Base-by-base conservation (phyloP, 2,329 filamentous ascomycete genomes). In the Claviceps citrina region DNA sequence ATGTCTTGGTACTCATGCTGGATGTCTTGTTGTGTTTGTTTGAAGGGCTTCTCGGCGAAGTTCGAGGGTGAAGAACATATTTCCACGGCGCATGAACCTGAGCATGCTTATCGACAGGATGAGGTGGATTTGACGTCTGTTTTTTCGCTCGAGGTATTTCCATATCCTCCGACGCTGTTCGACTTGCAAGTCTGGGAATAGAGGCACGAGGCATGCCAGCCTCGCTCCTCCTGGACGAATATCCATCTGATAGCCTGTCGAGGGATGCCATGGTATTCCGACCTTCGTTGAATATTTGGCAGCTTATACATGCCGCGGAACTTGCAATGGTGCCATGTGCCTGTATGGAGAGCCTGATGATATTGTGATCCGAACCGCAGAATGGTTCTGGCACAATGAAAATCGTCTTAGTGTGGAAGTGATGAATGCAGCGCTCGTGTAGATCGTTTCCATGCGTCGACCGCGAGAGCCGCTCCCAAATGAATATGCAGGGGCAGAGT, bases 221-320 rank as follows among this genome's bases (percentile, higher is more conserved):
- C 31, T 50, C 48, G 32, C 46, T 44, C 37, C 47, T 53, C 42
- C 53, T 51, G 8, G 52, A 47, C 42, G 56, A 50, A 47, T 53
- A 47, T 38, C 55, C 52, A 36, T 66, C 62, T 28, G 54, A 54
- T 47, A 63, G 58, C 43, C 61, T 57, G 43, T 57, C 59, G 41
- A 58, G 53, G 50, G 63, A 61, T 55, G 63, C 61, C 65, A 68
- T 68, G 45, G 43, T 61, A 44, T 51, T 53, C 54, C 55, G 50
- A 52, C 47, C 48, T 54, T 52, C 28, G 22, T 12, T 34, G 36
- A 36, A 7, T 24, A 50, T 44, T 38, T 49, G 30, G 38, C 41
- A 13, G 30, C 33, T 42, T 33, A 22, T 44, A 39, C 47, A 51
- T 49, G 44, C 45, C 46, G 50, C 39, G 36, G 38, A 32, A 27